phyloP scores from a whole-genome alignment of 2,329 filamentous ascomycete species.

The Neofusicoccum cordaticola region DNA sequence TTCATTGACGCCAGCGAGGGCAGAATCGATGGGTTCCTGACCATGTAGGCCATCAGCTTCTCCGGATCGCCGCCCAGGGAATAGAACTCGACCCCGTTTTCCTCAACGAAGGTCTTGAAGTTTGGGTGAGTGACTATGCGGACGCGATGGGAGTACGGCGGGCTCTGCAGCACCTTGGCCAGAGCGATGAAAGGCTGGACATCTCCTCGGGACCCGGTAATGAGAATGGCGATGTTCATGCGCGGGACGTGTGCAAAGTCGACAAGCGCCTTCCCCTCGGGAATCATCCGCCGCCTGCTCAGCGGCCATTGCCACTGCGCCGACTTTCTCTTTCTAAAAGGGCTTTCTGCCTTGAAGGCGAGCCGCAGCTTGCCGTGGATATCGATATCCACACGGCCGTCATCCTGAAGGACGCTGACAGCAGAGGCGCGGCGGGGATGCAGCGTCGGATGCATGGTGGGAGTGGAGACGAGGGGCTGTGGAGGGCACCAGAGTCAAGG shows the following conservation, averaged over 20 bases:
- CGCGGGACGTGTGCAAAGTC: background rate
- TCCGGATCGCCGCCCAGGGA: constrained; percentile 75
- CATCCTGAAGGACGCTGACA: background rate
- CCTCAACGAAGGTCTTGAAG: constrained; percentile 72
- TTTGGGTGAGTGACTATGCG: constrained; percentile 76
- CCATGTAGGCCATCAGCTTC: constrained; percentile 85
- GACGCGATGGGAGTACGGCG: constrained; percentile 67
- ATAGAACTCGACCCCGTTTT: constrained; percentile 77
- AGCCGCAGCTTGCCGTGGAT: background rate
- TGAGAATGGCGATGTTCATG: constrained; percentile 78
- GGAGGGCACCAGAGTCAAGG: no score
- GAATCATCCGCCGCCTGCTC: background rate
- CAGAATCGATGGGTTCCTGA: constrained; percentile 76
- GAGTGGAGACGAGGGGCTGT: no score
- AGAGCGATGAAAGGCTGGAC: constrained; percentile 77
- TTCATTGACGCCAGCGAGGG: constrained; percentile 70
- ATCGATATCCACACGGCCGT: background rate
- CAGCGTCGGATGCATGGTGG: background rate
- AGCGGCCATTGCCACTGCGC: no score
- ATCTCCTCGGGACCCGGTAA: constrained; percentile 77
- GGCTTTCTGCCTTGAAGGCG: background rate
- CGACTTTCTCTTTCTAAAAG: background rate
- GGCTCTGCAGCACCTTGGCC: constrained; percentile 67
- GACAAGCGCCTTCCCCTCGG: background rate
- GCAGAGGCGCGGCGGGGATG: background rate